These are phyloP conservation scores for Talaromyces pinophilus DNA, from an alignment of 2,329 filamentous ascomycete species.

Conservation along the genomic window DNA sequence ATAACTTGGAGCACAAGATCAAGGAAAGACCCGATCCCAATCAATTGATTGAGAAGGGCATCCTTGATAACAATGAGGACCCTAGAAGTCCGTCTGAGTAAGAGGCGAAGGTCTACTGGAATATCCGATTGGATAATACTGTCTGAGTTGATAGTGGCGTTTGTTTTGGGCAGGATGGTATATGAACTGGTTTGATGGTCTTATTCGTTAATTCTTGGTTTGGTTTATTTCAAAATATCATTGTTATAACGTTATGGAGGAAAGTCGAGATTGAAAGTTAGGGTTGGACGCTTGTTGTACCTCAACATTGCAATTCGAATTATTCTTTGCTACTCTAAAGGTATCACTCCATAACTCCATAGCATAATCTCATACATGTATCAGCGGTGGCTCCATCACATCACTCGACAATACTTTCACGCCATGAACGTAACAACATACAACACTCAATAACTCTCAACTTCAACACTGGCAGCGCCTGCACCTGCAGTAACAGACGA, in stretches of 20 bases:
- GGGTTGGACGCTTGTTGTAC: not conserved
- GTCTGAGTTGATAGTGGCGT: constrained; percentile 11
- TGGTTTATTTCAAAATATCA: not conserved
- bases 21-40: constrained; percentile 74
- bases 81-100: constrained; percentile 33
- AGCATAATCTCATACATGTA: not conserved
- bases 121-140: constrained; percentile 5
- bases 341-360: constrained; percentile 3
- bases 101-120: not conserved
- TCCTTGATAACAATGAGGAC: constrained; percentile 67
- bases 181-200: not conserved
- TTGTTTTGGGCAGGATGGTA: constrained; percentile 6
- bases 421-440: not conserved
- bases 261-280: not conserved
- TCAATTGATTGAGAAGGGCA: constrained; percentile 74
- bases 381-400: not conserved
- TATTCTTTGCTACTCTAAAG: not conserved
- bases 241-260: not conserved
- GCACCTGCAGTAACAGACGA: constrained; percentile 35
- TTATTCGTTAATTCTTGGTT: too few relatives aligned
- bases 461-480: constrained; percentile 28
- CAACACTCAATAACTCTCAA: constrained; percentile 41
- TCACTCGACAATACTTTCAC: not conserved
- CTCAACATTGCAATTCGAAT: not conserved
- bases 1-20: constrained; percentile 84